A percentile compares a stretch with the other conserved stretches of the same genome.
These are phyloP conservation scores for Puccinia hordei DNA, from an alignment of 1,284 basidiomycete genomes.

Conservation along the genomic window DNA sequence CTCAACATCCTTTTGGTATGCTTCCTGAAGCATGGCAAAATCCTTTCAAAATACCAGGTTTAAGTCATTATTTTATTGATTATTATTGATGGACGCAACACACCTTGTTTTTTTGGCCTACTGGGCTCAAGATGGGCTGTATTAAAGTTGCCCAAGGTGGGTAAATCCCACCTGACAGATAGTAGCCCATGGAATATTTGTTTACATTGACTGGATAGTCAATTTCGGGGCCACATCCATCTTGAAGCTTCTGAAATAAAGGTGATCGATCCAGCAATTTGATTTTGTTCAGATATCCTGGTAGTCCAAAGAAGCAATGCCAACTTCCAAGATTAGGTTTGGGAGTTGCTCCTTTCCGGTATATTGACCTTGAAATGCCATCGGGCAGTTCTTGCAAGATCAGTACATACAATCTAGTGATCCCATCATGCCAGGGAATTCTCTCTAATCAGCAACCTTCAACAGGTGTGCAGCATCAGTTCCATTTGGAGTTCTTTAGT, in stretches of 20 bases:
- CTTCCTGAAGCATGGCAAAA: constrained; percentile 15
- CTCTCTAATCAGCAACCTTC: not conserved
- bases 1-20: no score
- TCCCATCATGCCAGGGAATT: constrained; percentile 36
- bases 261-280: no score
- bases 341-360: no score
- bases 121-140: no score
- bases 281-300: no score
- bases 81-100: no score
- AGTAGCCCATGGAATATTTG: not conserved
- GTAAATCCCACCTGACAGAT: constrained; percentile 20
- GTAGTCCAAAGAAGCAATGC: no score
- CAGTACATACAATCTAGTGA: constrained; percentile 40
- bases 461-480: not conserved
- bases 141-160: no score
- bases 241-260: no score
- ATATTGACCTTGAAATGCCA: no score
- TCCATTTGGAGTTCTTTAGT: not conserved
- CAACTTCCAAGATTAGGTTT: no score
- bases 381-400: constrained; percentile 36
- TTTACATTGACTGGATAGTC: constrained; percentile 1
- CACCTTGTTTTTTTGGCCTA: no score
- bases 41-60: constrained; percentile 16
- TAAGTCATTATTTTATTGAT: not conserved
- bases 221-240: not conserved